Conservation (phyloP, 768 basidiomycete species). For the Boletus rubroflammeus region DNA sequence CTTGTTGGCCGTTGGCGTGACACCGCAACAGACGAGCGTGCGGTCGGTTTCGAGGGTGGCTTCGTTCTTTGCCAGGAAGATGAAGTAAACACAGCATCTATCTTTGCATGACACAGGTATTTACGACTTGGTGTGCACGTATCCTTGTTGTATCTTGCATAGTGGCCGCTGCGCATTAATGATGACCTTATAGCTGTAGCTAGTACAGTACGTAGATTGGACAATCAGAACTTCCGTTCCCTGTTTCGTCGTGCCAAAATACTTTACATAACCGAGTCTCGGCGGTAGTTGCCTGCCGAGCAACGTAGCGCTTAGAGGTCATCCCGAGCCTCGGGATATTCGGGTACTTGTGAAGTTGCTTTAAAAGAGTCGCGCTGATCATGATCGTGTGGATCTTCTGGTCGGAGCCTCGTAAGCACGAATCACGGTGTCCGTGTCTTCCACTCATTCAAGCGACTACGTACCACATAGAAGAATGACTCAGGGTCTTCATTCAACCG, state of each 20-base stretch:
- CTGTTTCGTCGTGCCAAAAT: neutral
- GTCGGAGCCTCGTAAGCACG: neutral
- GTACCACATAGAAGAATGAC: neutral
- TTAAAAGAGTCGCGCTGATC: conserved; percentile 10
- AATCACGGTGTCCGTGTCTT: neutral
- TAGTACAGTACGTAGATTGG: conserved; percentile 5
- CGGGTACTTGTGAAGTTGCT: neutral
- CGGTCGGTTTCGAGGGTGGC: conserved; percentile 47
- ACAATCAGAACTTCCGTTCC: neutral
- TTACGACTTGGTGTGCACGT: conserved; percentile 13
- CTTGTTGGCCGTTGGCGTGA: conserved; percentile 56
- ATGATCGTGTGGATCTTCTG: conserved; percentile 5
- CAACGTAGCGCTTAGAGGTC: conserved; percentile 15
- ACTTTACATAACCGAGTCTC: neutral
- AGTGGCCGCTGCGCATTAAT: conserved; percentile 14
- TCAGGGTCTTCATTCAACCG: conserved; percentile 1
- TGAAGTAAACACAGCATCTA: conserved; percentile 15
- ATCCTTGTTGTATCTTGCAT: conserved; percentile 12
- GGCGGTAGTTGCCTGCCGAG: conserved; percentile 4
- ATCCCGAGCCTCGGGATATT: conserved; percentile 12
- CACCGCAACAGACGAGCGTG: conserved; percentile 37
- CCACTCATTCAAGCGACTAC: conserved; percentile 5
- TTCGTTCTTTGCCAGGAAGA: conserved; percentile 42
- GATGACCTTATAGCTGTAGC: conserved; percentile 8
- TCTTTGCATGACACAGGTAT: conserved; percentile 17